Evolutionary conservation across 192 early-diverging fungal genomes (phyloP).

Genomic region (Pilaira anomala): DNA sequence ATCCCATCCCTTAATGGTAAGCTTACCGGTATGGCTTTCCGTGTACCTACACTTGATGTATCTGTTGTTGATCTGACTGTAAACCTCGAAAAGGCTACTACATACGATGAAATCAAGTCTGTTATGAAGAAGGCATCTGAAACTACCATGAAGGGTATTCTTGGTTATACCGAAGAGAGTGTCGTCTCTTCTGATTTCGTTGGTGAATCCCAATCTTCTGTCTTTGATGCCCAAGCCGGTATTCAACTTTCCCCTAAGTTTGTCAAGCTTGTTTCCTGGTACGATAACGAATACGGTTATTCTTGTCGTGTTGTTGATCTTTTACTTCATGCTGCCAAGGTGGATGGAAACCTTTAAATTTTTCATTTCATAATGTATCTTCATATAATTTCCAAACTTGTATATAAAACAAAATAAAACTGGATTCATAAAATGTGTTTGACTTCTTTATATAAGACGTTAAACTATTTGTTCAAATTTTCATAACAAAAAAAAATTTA

Average conservation of each 20-base stretch:
- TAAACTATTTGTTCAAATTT: too few species aligned
- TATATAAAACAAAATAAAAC: too few species aligned
- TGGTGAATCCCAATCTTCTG: slow-evolving; percentile 78
- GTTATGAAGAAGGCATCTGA: slow-evolving; percentile 86
- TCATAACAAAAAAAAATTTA: too few species aligned
- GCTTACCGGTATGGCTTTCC: slow-evolving; percentile 98
- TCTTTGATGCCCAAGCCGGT: slow-evolving; percentile 96
- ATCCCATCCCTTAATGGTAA: slow-evolving; percentile 82
- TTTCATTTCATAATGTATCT: slow-evolving; percentile 2
- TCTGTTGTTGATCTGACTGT: slow-evolving; percentile 98
- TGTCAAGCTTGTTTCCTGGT: slow-evolving; percentile 96
- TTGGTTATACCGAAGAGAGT: slow-evolving; percentile 92
- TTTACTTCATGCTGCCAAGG: slow-evolving; percentile 66
- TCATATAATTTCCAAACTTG: neutral
- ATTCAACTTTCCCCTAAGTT: slow-evolving; percentile 92
- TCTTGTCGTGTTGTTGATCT: slow-evolving; percentile 88
- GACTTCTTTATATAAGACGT: too few species aligned
- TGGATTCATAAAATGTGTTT: too few species aligned
- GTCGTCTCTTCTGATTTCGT: slow-evolving; percentile 96
- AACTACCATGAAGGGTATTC: slow-evolving; percentile 76
- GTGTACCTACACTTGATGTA: slow-evolving; percentile 92
- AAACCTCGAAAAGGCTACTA: slow-evolving; percentile 85
- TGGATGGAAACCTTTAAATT: slow-evolving; percentile 28
- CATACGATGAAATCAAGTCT: slow-evolving; percentile 88
- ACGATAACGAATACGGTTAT: slow-evolving; percentile 94